These are phyloP conservation scores for Geotrichum phurueaensis DNA, from an alignment of 1,139 yeast species.

Conservation along the genomic window DNA sequence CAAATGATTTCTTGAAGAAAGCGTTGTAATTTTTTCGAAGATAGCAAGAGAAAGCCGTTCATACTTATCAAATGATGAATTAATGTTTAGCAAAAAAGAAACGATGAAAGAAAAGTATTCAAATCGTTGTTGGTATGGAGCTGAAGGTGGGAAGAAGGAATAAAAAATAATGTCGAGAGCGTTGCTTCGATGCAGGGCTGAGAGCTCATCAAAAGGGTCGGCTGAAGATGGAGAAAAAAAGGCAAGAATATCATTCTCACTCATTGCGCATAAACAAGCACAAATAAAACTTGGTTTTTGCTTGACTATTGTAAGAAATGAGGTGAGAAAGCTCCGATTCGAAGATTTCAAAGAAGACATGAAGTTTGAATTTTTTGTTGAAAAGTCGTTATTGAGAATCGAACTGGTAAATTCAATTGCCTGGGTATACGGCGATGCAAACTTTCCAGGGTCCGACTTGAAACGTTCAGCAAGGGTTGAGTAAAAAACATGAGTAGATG, in stretches of 20 bases:
- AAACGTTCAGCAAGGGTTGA: slow-evolving; percentile 19
- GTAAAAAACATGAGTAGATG: slow-evolving; percentile 22
- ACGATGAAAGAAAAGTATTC: slow-evolving; percentile 32
- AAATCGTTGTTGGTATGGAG: slow-evolving; percentile 26
- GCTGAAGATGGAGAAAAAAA: slow-evolving; percentile 22
- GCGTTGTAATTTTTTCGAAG: slow-evolving; percentile 18
- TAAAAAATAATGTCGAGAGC: slow-evolving; percentile 33
- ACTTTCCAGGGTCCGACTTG: slow-evolving; percentile 24
- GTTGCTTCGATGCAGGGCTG: slow-evolving; percentile 27
- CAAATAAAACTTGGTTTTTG: slow-evolving; percentile 36
- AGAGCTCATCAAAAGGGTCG: slow-evolving; percentile 28
- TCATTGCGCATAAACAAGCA: slow-evolving; percentile 30
- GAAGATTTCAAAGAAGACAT: slow-evolving; percentile 23
- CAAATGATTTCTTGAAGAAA: slow-evolving; percentile 23
- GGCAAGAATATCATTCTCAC: slow-evolving; percentile 24
- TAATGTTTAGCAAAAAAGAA: slow-evolving; percentile 24
- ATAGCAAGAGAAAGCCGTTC: slow-evolving; percentile 25
- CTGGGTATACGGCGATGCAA: slow-evolving; percentile 26
- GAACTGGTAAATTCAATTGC: slow-evolving; percentile 26
- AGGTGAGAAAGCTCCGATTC: slow-evolving; percentile 30
- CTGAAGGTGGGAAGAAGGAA: slow-evolving; percentile 29
- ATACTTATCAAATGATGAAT: slow-evolving; percentile 21
- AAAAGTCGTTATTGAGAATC: slow-evolving; percentile 23
- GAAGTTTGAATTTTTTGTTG: slow-evolving; percentile 21
- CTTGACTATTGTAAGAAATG: slow-evolving; percentile 33